phyloP scores from a whole-genome alignment of 2,329 filamentous ascomycete genomes.

The Ramichloridium luteum region DNA sequence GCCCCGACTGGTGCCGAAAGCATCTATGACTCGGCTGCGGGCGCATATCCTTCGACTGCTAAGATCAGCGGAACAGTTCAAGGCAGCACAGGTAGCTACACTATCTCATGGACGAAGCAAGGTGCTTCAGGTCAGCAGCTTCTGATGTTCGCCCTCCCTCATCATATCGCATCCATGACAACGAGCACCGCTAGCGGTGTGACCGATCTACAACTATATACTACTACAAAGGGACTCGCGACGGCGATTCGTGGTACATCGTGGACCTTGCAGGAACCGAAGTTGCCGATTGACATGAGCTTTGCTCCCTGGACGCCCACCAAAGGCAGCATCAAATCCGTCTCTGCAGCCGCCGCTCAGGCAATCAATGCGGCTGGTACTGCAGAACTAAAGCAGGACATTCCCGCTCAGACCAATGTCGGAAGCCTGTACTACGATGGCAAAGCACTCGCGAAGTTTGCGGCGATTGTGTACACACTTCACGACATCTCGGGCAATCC shows the following conservation, averaged over 20 bases:
- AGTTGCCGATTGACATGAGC: slow-evolving; percentile 60
- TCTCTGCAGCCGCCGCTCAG: slow-evolving; percentile 33
- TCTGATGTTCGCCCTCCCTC: slow-evolving; percentile 78
- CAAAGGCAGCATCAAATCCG: slow-evolving; percentile 24
- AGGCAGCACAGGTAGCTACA: slow-evolving; percentile 56
- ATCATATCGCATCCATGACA: slow-evolving; percentile 70
- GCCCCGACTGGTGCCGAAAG: slow-evolving; percentile 43
- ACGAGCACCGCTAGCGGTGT: slow-evolving; percentile 37
- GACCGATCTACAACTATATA: slow-evolving; percentile 50
- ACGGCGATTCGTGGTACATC: slow-evolving; percentile 57
- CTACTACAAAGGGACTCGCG: slow-evolving; percentile 74
- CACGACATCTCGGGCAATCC: slow-evolving; percentile 45
- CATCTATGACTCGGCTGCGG: slow-evolving; percentile 62
- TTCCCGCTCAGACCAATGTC: slow-evolving; percentile 58
- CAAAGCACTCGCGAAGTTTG: slow-evolving; percentile 39
- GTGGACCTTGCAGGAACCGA: slow-evolving; percentile 66
- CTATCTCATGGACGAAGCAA: slow-evolving; percentile 57
- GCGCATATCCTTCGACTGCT: slow-evolving; percentile 58
- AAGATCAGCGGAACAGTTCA: slow-evolving; percentile 51
- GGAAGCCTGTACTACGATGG: slow-evolving; percentile 91
- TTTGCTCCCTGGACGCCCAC: slow-evolving; percentile 66
- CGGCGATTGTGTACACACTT: slow-evolving; percentile 32
- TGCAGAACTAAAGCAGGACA: slow-evolving; percentile 61
- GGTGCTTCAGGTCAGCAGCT: slow-evolving; percentile 51
- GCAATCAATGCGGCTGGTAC: slow-evolving; percentile 49